Evolutionary conservation across 768 basidiomycete genomes (phyloP).

Genomic region (Ramaria rubella): DNA sequence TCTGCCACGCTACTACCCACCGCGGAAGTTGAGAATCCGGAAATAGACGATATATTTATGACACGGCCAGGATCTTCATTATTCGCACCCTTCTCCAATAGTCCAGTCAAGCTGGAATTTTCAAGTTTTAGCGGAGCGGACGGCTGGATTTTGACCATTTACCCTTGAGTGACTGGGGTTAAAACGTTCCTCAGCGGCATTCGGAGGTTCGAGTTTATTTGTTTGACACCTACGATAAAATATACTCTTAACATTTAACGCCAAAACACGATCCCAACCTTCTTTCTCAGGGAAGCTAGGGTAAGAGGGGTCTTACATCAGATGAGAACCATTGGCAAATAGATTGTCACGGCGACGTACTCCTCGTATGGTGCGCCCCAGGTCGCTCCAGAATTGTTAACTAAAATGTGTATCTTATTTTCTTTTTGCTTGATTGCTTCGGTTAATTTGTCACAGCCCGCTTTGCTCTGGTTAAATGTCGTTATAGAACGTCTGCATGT

Average conservation of each 20-base stretch:
- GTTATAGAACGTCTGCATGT: background rate
- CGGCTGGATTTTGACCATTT: slow-evolving; percentile 58
- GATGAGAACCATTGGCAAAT: background rate
- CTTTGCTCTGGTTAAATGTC: slow-evolving; percentile 54
- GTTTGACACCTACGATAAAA: slow-evolving; percentile 78
- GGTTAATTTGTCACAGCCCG: slow-evolving; percentile 71
- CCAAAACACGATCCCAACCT: slow-evolving; percentile 81
- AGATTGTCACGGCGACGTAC: slow-evolving; percentile 9
- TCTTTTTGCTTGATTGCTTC: slow-evolving; percentile 63
- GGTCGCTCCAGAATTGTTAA: slow-evolving; percentile 77
- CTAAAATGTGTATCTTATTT: slow-evolving; percentile 68
- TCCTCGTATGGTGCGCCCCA: slow-evolving; percentile 70
- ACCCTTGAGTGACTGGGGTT: slow-evolving; percentile 49
- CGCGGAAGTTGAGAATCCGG: slow-evolving; percentile 46
- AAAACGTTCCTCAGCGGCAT: background rate
- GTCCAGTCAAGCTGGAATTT: slow-evolving; percentile 45
- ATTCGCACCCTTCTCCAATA: slow-evolving; percentile 59
- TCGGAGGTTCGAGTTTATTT: too few relatives aligned
- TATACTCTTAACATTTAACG: slow-evolving; percentile 78
- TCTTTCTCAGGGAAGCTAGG: slow-evolving; percentile 62
- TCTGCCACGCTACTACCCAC: slow-evolving; percentile 44
- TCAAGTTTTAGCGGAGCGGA: background rate
- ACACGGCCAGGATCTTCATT: slow-evolving; percentile 64
- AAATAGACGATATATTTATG: slow-evolving; percentile 75
- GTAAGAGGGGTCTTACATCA: background rate